A percentile compares a stretch with the other conserved stretches of the same genome.
These are phyloP conservation scores for Aspergillus glaucus DNA, from an alignment of 2,329 filamentous ascomycete species.

Conservation along the genomic window DNA sequence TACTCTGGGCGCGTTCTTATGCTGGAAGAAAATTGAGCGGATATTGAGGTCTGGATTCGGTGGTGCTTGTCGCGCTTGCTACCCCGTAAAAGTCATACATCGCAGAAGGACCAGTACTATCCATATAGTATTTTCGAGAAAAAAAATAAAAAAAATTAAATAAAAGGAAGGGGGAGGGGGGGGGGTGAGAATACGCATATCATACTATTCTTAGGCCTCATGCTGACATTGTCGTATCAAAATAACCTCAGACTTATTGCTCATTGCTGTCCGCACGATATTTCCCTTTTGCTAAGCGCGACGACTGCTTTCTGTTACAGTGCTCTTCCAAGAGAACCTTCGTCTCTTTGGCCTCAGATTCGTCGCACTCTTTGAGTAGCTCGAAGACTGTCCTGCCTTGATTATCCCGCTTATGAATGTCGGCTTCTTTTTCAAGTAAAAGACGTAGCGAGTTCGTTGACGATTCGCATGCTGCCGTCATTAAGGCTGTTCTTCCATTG, in stretches of 20 bases:
- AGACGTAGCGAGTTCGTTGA: background rate
- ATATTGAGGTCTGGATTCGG: too few species aligned
- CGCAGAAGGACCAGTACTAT: too few species aligned
- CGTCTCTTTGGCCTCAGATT: background rate
- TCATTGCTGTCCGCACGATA: too few species aligned
- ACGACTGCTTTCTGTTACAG: background rate
- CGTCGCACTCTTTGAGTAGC: background rate
- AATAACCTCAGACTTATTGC: background rate
- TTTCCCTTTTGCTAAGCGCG: too few species aligned
- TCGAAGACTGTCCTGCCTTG: background rate
- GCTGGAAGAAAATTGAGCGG: too few species aligned
- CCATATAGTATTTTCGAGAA: background rate
- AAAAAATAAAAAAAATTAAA: background rate
- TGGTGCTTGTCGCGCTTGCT: too few species aligned
- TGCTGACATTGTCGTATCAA: background rate
- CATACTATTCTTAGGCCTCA: too few species aligned
- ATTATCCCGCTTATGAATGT: background rate
- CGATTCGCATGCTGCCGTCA: slow-evolving; percentile 1
- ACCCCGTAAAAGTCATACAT: too few species aligned
- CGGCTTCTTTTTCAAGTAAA: slow-evolving; percentile 3
- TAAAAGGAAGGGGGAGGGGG: background rate
- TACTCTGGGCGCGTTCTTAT: too few species aligned
- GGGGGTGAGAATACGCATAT: background rate
- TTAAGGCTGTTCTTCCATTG: slow-evolving; percentile 1
- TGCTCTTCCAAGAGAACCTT: background rate